These are phyloP conservation scores for Suhomyces yuchorum DNA, from an alignment of 1,139 yeast species.

Conservation along the genomic window DNA sequence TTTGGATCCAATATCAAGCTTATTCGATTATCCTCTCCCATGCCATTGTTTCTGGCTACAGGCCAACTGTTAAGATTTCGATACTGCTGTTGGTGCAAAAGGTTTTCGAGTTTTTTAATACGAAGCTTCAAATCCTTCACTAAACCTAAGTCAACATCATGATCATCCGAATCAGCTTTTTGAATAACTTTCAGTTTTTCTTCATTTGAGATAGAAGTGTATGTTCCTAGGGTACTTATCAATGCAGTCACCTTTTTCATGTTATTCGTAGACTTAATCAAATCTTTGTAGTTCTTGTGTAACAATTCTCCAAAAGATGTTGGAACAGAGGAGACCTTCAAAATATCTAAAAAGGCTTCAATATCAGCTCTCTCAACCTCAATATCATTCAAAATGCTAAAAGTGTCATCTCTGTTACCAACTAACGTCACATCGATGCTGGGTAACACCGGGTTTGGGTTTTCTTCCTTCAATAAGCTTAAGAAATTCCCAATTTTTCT, in stretches of 20 bases:
- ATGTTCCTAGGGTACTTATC: constrained; percentile 36
- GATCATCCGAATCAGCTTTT: constrained; percentile 16
- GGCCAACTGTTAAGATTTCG: constrained; percentile 65
- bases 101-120: constrained; percentile 63
- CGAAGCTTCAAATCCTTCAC: constrained; percentile 60
- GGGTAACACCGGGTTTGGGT: constrained; percentile 30
- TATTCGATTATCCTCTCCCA: constrained; percentile 18
- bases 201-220: constrained; percentile 23
- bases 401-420: constrained; percentile 24
- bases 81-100: constrained; percentile 67
- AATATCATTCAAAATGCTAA: constrained; percentile 27
- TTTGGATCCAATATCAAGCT: constrained; percentile 25
- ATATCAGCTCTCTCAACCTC: constrained; percentile 46
- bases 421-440: constrained; percentile 46
- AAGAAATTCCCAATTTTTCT: constrained; percentile 57
- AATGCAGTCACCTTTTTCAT: constrained; percentile 42
- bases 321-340: constrained; percentile 25
- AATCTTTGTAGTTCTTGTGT: constrained; percentile 49
- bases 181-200: constrained; percentile 14
- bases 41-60: constrained; percentile 17
- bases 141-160: constrained; percentile 36
- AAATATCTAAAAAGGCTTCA: constrained; percentile 33
- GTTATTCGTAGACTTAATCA: constrained; percentile 40
- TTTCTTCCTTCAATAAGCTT: constrained; percentile 31
- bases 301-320: constrained; percentile 43